Conservation (phyloP, 1,284 basidiomycete genomes). For the Sphagnurus paluster region DNA sequence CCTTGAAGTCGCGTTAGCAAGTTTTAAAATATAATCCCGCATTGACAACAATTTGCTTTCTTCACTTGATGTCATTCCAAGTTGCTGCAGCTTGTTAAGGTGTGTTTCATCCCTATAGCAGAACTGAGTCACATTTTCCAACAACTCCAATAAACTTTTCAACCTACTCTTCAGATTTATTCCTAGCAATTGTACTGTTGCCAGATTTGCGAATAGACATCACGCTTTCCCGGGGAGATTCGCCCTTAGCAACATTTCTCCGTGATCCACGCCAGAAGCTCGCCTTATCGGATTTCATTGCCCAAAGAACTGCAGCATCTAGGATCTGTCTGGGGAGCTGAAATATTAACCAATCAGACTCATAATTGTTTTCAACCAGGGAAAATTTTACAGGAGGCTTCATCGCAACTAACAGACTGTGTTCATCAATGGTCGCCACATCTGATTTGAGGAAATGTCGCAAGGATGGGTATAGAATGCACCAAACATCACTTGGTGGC, state of each 20-base stretch:
- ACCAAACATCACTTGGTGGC: conserved; percentile 90
- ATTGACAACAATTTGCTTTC: conserved; percentile 83
- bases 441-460: conserved; percentile 87
- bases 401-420: conserved; percentile 71
- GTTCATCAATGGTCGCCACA: conserved; percentile 75
- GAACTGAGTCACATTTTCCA: neutral
- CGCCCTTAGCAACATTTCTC: conserved; percentile 46
- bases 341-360: conserved; percentile 3
- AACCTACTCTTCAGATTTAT: conserved; percentile 74
- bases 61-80: conserved; percentile 80
- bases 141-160: neutral
- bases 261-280: conserved; percentile 73
- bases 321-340: conserved; percentile 82
- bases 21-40: conserved; percentile 85
- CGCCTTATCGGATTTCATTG: conserved; percentile 74
- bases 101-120: conserved; percentile 70
- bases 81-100: conserved; percentile 70
- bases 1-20: conserved; percentile 66
- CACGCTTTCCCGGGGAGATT: conserved; percentile 71
- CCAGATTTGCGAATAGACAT: conserved; percentile 57
- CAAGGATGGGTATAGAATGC: conserved; percentile 90
- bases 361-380: conserved; percentile 6
- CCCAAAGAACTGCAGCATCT: conserved; percentile 87
- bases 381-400: conserved; percentile 64
- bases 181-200: conserved; percentile 43